Base-by-base conservation (phyloP, 2,329 filamentous ascomycete species). In the Fusarium burgessii region DNA sequence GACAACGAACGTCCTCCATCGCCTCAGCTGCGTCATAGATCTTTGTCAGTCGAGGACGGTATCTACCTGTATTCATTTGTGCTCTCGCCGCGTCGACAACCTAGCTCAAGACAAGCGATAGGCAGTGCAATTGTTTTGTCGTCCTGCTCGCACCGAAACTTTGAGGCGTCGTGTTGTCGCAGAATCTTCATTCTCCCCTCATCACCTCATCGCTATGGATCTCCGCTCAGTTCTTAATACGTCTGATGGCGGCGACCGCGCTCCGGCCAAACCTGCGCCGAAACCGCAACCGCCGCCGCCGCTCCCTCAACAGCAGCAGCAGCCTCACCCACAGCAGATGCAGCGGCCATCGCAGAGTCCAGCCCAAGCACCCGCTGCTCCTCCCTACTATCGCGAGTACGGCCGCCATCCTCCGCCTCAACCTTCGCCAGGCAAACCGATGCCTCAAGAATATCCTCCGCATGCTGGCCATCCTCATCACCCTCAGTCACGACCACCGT, bases 181-280 rank as follows among this genome's bases (percentile, higher is more conserved):
- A 62, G 61, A 49, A 60, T 61, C 60, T 49, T 64, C 43, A 54
- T 45, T 62, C 38, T 54, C 42, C 33, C 25, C 59, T 41, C 49
- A 32, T 42, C n/a, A 33, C 40, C n/a, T n/a, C 27, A 46, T 49
- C 43, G 41, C 64, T 58, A 85, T 89, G 87, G 86, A 88, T 81
- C 82, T 89, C 62, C 80, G 82, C 69, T 84, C 83, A 18, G 86
- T 90, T 74, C 79, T 90, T 50, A 90, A 89, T 77, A 81, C 83
- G 25, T 82, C 85, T 38, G 87, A 87, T 67, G 80, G 80, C 62
- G 84, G 80, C 72, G 84, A 81, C 54, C 78, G 80, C 68, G 76
- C 77, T 47, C 78, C 79, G 54, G 74, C 78, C 60, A 79, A 79
- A 68, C 77, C 79, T 56, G 75, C 75, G 45, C 76, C 74, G 38